Conservation (phyloP, 257 asterid genomes). For the Coffea eugenioides region DNA sequence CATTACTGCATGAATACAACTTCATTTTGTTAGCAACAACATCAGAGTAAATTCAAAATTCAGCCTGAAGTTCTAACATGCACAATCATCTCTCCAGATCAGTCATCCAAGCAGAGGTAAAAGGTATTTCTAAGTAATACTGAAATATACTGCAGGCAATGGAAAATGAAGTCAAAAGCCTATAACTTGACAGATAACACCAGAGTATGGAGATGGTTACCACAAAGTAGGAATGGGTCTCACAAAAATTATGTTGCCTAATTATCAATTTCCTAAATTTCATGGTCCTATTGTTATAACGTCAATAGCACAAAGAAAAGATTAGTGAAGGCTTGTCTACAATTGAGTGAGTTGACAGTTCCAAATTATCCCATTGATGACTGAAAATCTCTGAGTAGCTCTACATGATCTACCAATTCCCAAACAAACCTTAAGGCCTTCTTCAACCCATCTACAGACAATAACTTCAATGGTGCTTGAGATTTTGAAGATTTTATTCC, state of each 20-base stretch:
- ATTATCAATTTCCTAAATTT: not conserved
- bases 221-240: not conserved
- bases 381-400: not conserved
- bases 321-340: not conserved
- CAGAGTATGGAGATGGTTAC: not conserved
- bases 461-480: conserved; percentile 57
- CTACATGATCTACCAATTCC: not conserved
- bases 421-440: conserved; percentile 72
- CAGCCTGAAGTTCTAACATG: not conserved
- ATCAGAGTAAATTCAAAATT: conserved; percentile 1
- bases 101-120: not conserved
- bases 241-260: not conserved
- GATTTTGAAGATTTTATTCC: conserved; percentile 44
- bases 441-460: conserved; percentile 81
- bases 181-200: not conserved
- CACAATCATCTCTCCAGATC: not conserved
- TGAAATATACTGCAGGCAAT: not conserved
- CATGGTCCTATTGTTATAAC: not conserved
- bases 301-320: not conserved
- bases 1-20: conserved; percentile 49
- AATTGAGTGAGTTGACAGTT: not conserved
- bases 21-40: not conserved
- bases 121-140: not conserved
- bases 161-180: not conserved
- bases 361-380: not conserved